phyloP scores from a whole-genome alignment of 2,329 filamentous ascomycete genomes.

The Penicillium sp. region DNA sequence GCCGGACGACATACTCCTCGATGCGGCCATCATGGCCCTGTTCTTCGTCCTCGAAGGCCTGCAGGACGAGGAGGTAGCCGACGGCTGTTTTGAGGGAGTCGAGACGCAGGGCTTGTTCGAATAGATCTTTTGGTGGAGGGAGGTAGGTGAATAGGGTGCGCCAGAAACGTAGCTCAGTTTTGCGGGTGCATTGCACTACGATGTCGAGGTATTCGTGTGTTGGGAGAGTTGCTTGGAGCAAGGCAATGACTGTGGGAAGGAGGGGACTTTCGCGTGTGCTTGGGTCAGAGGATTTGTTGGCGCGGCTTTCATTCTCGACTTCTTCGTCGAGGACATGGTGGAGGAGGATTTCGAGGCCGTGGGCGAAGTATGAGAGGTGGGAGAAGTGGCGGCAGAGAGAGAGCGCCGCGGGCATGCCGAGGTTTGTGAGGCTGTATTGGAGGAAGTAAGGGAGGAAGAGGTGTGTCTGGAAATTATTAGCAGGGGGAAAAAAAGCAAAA shows the following conservation, averaged over 20 bases:
- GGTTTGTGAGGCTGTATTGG: slow-evolving; percentile 68
- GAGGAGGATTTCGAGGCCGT: slow-evolving; percentile 84
- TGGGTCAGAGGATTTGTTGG: slow-evolving; percentile 25
- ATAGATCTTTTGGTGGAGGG: slow-evolving; percentile 82
- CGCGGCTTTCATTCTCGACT: slow-evolving; percentile 59
- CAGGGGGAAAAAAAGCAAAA: slow-evolving; percentile 10
- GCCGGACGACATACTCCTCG: slow-evolving; percentile 60
- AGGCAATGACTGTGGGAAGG: slow-evolving; percentile 54
- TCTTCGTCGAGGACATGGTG: slow-evolving; percentile 94
- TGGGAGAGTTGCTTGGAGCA: slow-evolving; percentile 65
- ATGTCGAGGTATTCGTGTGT: slow-evolving; percentile 76
- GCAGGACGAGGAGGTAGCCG: slow-evolving; percentile 90
- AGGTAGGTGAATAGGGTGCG: slow-evolving; percentile 86
- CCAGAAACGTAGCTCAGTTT: slow-evolving; percentile 94
- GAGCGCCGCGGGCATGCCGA: slow-evolving; percentile 73
- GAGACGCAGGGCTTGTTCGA: slow-evolving; percentile 82
- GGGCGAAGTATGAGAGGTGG: slow-evolving; percentile 82
- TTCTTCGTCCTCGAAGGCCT: slow-evolving; percentile 62
- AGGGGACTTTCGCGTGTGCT: slow-evolving; percentile 30
- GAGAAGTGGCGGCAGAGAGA: slow-evolving; percentile 80
- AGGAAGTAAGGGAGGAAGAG: slow-evolving; percentile 87
- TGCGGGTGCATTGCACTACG: slow-evolving; percentile 91
- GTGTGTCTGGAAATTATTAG: slow-evolving; percentile 63
- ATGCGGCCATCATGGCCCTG: slow-evolving; percentile 50
- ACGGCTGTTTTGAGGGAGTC: slow-evolving; percentile 90